Base-by-base conservation (phyloP, 2,329 filamentous ascomycete genomes). In the Penicillium sp. region DNA sequence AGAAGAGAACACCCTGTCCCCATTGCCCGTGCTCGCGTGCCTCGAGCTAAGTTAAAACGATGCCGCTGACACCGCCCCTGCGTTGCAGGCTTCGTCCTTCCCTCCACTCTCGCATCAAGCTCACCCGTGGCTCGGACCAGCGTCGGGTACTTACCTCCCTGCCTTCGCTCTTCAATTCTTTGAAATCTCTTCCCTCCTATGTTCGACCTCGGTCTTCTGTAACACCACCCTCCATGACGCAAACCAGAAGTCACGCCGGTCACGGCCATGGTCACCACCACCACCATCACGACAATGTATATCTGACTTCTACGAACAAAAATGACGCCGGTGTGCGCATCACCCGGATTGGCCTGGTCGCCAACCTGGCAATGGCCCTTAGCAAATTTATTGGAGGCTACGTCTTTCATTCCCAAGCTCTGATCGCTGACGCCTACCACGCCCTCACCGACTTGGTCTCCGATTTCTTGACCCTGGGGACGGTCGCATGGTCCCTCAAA, bases 401-500 rank as follows among this genome's bases (percentile, higher is more conserved):
- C 78, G 80, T 88, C 63, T 97, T 99, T 81, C 92, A 97, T 75
- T 97, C 92, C 43, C 92, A 97, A 76, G 88, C 90, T 55, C 89
- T 96, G 81, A 81, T 92, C 56, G 92, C 94, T 69, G 94, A 99
- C 73, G 94, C 91, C 53, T 93, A 96, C 78, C 94, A 99, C 78
- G 93, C 92, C 67, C 82, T 97, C 63, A 96, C 93, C 47, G 94
- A 99, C 75, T 84, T 99, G 54, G 91, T 96, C 57, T 97, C 92
- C 51, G 94, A 99, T 73, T 83, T 99, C 65, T 86, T 97, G 73
- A 99, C 94, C 1, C 83, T 99, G 20, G 90, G 90, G 15, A 99
- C 94, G 9, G 92, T 99, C 45, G 93, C 92, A 20, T 96, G 90
- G 86, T 96, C 92, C 56, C 77, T 97, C 57, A 91, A 89, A 67